Evolutionary conservation across 768 basidiomycete species (phyloP).

Genomic region (Coprinellus micaceus): DNA sequence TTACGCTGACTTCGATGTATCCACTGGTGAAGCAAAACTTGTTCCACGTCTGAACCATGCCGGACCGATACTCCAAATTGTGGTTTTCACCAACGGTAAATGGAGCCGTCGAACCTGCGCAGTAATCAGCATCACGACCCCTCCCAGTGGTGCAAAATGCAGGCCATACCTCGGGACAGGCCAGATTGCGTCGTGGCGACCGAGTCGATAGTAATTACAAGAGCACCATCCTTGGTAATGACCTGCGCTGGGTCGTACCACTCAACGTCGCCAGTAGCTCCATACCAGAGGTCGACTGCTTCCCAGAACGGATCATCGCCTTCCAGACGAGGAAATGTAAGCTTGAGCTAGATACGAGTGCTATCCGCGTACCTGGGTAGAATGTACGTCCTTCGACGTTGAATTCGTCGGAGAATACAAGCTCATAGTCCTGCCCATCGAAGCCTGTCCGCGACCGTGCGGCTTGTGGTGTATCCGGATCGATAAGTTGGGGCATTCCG

Average conservation of each 20-base stretch:
- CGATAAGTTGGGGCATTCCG: constrained; percentile 61
- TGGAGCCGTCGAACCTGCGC: constrained; percentile 40
- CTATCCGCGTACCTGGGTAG: constrained; percentile 44
- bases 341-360: too few relatives aligned
- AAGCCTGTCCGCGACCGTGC: constrained; percentile 65
- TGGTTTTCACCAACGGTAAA: constrained; percentile 50
- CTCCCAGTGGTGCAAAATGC: too few relatives aligned
- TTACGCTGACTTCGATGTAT: constrained; percentile 66
- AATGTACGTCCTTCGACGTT: constrained; percentile 61
- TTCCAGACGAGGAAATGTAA: not conserved
- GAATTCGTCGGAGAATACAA: constrained; percentile 80
- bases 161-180: constrained; percentile 33
- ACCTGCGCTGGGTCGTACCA: constrained; percentile 73
- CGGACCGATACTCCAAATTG: constrained; percentile 59
- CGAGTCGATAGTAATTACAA: constrained; percentile 69
- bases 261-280: constrained; percentile 64
- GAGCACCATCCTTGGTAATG: constrained; percentile 60
- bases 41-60: constrained; percentile 89
- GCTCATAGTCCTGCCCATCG: constrained; percentile 64
- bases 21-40: constrained; percentile 85
- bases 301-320: constrained; percentile 70
- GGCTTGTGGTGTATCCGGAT: constrained; percentile 59
- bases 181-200: constrained; percentile 25
- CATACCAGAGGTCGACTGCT: constrained; percentile 70
- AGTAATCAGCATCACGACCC: not conserved